A percentile compares a stretch with the other conserved stretches of the same genome.
Conservation (phyloP, 2,329 filamentous ascomycete species). For the Acephala macrosclerotiorum region DNA sequence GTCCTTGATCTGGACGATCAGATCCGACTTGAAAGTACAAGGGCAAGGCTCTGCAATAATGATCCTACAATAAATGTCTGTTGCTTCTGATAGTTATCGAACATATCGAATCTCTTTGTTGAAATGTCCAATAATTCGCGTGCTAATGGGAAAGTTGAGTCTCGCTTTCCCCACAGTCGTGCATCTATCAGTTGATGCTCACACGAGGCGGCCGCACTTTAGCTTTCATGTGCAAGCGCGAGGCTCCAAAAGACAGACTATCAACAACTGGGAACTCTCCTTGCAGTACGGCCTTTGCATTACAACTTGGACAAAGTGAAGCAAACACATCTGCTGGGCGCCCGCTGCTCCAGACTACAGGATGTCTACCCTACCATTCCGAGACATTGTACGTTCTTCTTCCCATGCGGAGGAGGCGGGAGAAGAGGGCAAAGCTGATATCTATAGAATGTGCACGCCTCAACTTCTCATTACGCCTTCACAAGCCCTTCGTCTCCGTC, state of each 20-base stretch:
- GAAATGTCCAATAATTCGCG: neutral
- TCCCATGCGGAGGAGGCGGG: too few relatives aligned
- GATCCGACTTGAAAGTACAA: too few relatives aligned
- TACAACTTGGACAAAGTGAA: constrained; percentile 7
- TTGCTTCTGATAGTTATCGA: too few relatives aligned
- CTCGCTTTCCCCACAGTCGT: neutral
- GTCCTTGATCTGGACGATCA: too few relatives aligned
- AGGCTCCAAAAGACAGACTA: neutral
- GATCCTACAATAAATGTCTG: too few relatives aligned
- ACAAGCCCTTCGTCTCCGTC: constrained; percentile 93
- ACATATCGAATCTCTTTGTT: neutral
- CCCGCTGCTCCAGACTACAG: neutral
- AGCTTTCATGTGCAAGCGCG: neutral
- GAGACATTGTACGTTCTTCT: too few relatives aligned
- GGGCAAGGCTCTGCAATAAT: too few relatives aligned
- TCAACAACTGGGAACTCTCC: neutral
- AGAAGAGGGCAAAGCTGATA: too few relatives aligned
- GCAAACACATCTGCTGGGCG: constrained; percentile 4
- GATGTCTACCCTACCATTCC: constrained; percentile 69
- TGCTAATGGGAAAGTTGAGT: neutral
- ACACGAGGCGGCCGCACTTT: neutral
- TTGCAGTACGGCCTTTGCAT: neutral
- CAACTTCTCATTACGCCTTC: constrained; percentile 92
- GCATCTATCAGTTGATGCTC: neutral
- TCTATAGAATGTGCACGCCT: constrained; percentile 94